Evolutionary conservation across 805 yeast species (phyloP), one percentile per base, ranked within the genome.

Genomic region (Priceomyces melissophilus): DNA sequence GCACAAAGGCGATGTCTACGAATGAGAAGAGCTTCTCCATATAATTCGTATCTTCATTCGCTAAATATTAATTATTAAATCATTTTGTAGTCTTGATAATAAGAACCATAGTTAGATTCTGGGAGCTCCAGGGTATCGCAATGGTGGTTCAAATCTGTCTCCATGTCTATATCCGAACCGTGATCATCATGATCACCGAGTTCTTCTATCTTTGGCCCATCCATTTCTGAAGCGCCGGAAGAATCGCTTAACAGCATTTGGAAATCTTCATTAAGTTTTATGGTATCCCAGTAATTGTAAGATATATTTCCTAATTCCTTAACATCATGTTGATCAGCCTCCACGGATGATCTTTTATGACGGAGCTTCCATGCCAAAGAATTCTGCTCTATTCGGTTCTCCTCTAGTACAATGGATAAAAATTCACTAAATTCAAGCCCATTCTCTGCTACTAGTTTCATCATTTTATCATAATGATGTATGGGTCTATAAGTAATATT

Each of bases 281-380:
- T 40, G 7, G 49, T 57, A 39, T 64, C 71, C 71, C 73, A 67
- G 47, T 67, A 67, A 33, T 52, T 54, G 42, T 68, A 68, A 39
- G 53, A 50, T 16, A 60, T 45, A 32, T 60, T 61, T n/a, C 49
- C 44, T 32, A 41, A 49, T 8, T 38, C 39, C 2, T 47, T 43
- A 31, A 39, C 47, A 29, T 45, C 35, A 9, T 36, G 43, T 17
- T 40, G 37, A 16, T 38, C 39, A 16, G 30, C 30, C 13, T 17
- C 41, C 28, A 39, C 37, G 9, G 13, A 13, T 3, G 16, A 14
- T 11, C 25, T 20, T 20, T 8, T 20, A 20, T 20, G 25, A 20
- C 25, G 25, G 25, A 8, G 7, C 25, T 20, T 20, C 25, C 25
- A 20, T 20, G 25, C 25, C 25, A 20, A 20, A 5, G 25, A 20